Conservation (phyloP, 2,329 filamentous ascomycete species). For the Fusarium pseudocircinatum region DNA sequence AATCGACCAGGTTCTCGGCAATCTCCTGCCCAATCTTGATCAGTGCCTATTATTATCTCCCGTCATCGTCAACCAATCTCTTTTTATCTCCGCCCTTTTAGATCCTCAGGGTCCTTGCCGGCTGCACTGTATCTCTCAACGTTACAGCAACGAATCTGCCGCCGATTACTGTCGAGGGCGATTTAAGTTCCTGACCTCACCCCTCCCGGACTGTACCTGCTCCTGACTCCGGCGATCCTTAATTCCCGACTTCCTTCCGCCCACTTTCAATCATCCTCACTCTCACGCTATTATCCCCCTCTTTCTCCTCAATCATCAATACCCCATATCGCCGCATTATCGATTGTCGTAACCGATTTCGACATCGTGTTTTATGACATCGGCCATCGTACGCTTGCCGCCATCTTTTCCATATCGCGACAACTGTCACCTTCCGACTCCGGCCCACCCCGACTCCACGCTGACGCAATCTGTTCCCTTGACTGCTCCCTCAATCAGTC, state of each 20-base stretch:
- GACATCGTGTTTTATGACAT: background rate
- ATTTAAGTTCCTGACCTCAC: slow-evolving; percentile 11
- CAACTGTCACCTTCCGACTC: slow-evolving; percentile 26
- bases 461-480: slow-evolving; percentile 45
- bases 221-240: slow-evolving; percentile 36
- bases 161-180: background rate
- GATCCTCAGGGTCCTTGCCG: slow-evolving; percentile 29
- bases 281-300: background rate
- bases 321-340: slow-evolving; percentile 8
- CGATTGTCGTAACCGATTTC: slow-evolving; percentile 16
- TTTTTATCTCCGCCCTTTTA: slow-evolving; percentile 21
- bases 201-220: slow-evolving; percentile 34
- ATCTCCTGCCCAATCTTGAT: slow-evolving; percentile 18
- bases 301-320: slow-evolving; percentile 21
- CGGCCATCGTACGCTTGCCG: background rate
- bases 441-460: slow-evolving; percentile 42
- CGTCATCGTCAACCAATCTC: slow-evolving; percentile 19
- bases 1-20: slow-evolving; percentile 16
- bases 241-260: slow-evolving; percentile 23
- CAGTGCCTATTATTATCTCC: slow-evolving; percentile 26
- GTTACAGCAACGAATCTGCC: background rate
- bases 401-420: slow-evolving; percentile 31
- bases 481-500: slow-evolving; percentile 24
- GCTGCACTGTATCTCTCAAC: background rate
- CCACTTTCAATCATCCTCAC: slow-evolving; percentile 6